Conservation (phyloP, 2,329 filamentous ascomycete species). For the Alternaria ethzedia region DNA sequence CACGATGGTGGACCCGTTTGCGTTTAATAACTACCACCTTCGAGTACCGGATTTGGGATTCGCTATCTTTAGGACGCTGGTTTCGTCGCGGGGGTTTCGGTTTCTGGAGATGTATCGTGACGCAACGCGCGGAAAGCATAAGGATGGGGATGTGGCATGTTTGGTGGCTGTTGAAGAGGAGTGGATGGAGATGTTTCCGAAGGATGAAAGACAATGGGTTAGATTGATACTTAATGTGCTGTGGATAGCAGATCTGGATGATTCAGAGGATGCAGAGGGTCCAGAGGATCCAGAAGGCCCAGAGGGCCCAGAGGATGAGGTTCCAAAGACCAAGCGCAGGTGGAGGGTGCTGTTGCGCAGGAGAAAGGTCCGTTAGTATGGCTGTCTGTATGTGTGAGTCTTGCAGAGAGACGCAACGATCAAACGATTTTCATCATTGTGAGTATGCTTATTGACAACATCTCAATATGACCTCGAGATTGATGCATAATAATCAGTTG, state of each 20-base stretch:
- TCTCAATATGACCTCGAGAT: not conserved
- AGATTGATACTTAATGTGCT: not conserved
- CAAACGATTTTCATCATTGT: not conserved
- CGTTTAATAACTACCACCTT: not conserved
- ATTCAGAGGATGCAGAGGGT: not conserved
- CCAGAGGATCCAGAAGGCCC: not conserved
- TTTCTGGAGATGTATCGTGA: not conserved
- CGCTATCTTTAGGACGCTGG: not conserved
- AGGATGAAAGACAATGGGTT: not conserved
- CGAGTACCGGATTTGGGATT: not conserved
- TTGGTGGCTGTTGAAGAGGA: not conserved
- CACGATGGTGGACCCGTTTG: not conserved
- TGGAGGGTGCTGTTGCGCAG: not conserved
- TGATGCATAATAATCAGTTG: not conserved
- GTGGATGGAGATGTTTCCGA: not conserved
- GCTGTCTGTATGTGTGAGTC: not conserved
- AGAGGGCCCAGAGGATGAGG: not conserved
- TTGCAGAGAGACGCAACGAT: not conserved
- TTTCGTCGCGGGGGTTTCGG: not conserved
- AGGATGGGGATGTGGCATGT: not conserved
- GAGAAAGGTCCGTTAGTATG: not conserved
- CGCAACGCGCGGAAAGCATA: not conserved
- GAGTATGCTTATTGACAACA: not conserved
- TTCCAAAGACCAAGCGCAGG: not conserved
- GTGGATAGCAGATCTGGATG: not conserved